Evolutionary conservation across 176 grass and related monocot genomes (phyloP).

Genomic region (Alopecurus myosuroides): DNA sequence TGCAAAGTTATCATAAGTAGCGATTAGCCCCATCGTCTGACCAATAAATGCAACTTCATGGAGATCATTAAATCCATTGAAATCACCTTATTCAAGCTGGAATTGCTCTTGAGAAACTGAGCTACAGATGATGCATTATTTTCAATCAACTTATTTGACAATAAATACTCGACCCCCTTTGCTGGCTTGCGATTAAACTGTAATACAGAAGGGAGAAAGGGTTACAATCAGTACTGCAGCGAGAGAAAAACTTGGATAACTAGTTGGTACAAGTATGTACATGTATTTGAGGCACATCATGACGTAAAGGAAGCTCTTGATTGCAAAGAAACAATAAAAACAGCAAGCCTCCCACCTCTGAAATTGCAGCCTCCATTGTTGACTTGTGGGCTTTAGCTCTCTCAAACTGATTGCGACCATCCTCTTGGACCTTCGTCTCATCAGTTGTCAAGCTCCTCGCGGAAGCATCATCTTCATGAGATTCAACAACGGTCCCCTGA

Average conservation of each 20-base stretch:
- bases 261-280: background rate
- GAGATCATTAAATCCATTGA: slow-evolving; percentile 17
- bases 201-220: slow-evolving; percentile 10
- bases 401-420: slow-evolving; percentile 92
- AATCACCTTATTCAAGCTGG: slow-evolving; percentile 89
- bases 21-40: slow-evolving; percentile 9
- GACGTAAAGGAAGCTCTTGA: slow-evolving; percentile 8
- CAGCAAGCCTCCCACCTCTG: slow-evolving; percentile 57
- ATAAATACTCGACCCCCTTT: slow-evolving; percentile 84
- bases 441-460: slow-evolving; percentile 48
- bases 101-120: slow-evolving; percentile 86
- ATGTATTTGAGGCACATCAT: slow-evolving; percentile 8
- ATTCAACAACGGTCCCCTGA: slow-evolving; percentile 43
- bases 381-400: slow-evolving; percentile 99
- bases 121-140: slow-evolving; percentile 69
- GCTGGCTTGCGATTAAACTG: slow-evolving; percentile 95
- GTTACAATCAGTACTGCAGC: slow-evolving; percentile 7
- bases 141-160: slow-evolving; percentile 95
- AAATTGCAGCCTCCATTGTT: slow-evolving; percentile 87
- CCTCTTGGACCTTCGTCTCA: slow-evolving; percentile 64
- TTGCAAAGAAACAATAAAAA: slow-evolving; percentile 19
- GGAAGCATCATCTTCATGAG: slow-evolving; percentile 54
- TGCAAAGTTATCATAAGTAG: slow-evolving; percentile 38
- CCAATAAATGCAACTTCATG: background rate
- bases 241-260: slow-evolving; percentile 20